Base-by-base conservation (phyloP, 2,329 filamentous ascomycete genomes). In the Hypoxylon sp. region DNA sequence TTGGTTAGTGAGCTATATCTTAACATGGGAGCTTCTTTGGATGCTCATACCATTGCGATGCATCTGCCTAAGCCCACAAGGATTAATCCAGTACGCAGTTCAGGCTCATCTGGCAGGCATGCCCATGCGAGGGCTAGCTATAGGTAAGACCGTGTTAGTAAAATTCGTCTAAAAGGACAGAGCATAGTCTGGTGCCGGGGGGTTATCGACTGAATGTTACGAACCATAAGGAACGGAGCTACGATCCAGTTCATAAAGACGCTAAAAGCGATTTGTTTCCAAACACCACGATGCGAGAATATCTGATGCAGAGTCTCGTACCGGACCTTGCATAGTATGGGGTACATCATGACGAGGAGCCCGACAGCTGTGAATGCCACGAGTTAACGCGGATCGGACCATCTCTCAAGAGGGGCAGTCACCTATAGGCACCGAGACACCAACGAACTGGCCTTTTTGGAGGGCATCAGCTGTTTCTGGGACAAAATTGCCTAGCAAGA, bases 271-370 rank as follows among this genome's bases (percentile, higher is more conserved):
- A 97, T 87, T 76, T 97, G 93, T 53, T 88, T 87, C 93, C 92
- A 97, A 2, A 96, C 81, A 0, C 82, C 81, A 2, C 83, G 82
- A 2, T 88, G 82, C 2, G 80, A 77, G 63, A 96, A 85, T 3
- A 93, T 81, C 2, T 85, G 80, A 76, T 93, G 91, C 8, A 96
- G 79, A 0, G 87, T 86, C 76, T 96, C 93, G 78, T 88, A 96
- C 41, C 88, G 88, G 5, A 96, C 91, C 77, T 96, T 96, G 84
- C 92, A 96, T 0, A 97, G 82, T 64, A 97, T 96, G 0, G 93
- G 94, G 74, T 96, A 97, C 92, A 97, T 97, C 93, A 97, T 97
- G 43, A 96, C 89, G 1, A 97, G 83, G 0, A 97, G 80, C 0
- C 93, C 93, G 50, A 96, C 81, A 0, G 93, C 92, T 92, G 65